These are phyloP conservation scores for Backusella westeae DNA, from an alignment of 192 early-diverging fungal species.

Conservation along the genomic window DNA sequence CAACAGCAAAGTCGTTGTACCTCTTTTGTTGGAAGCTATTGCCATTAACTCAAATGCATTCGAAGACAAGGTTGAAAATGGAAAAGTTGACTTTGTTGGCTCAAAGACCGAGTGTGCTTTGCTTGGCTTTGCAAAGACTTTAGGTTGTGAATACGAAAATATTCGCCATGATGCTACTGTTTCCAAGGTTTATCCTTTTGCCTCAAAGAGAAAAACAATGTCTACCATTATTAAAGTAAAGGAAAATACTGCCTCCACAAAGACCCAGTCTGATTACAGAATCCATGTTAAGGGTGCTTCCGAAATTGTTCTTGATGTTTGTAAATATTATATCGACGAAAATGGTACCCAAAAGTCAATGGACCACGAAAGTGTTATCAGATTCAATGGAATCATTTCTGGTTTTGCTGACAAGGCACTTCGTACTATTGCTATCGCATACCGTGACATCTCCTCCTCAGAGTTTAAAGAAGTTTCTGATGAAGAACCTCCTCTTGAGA, in stretches of 20 bases:
- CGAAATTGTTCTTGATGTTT: conserved; percentile 70
- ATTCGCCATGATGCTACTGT: conserved; percentile 50
- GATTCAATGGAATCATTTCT: conserved; percentile 50
- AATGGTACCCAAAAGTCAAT: conserved; percentile 51
- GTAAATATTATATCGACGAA: conserved; percentile 56
- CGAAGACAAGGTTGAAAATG: conserved; percentile 63
- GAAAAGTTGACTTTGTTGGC: conserved; percentile 62
- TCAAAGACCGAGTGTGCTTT: conserved; percentile 83
- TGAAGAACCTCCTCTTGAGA: conserved; percentile 49
- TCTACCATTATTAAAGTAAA: conserved; percentile 56
- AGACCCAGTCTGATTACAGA: conserved; percentile 44
- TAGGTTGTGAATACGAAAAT: conserved; percentile 62
- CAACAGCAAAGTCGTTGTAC: conserved; percentile 30
- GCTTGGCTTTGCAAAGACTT: conserved; percentile 61
- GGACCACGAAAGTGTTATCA: conserved; percentile 37
- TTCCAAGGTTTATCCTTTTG: conserved; percentile 81
- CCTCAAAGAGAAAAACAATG: conserved; percentile 90
- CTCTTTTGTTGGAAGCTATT: conserved; percentile 57
- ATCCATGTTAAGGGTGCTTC: conserved; percentile 81
- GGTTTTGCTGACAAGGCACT: conserved; percentile 64
- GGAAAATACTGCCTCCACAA: conserved; percentile 17
- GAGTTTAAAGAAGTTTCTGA: conserved; percentile 51
- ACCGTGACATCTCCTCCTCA: conserved; percentile 49
- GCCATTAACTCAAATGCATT: conserved; percentile 75
- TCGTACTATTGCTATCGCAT: conserved; percentile 72